A percentile compares a stretch with the other conserved stretches of the same genome.
Evolutionary conservation across 192 early-diverging fungal species (phyloP).

Genomic region (Rhizophlyctis rosea): DNA sequence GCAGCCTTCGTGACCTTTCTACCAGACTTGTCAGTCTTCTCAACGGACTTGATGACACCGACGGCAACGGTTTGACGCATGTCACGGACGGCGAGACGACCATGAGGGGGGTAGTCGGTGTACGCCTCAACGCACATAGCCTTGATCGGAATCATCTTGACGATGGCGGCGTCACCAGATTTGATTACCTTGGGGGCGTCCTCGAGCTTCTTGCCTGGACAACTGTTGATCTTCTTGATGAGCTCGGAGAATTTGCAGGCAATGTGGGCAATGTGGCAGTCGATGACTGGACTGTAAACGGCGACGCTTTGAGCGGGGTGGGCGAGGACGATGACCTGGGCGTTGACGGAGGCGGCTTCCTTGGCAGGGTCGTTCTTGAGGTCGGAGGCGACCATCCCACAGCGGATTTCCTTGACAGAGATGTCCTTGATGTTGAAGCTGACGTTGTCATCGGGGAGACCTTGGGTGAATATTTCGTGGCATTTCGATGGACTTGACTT

Average conservation of each 20-base stretch:
- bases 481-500: constrained; percentile 98
- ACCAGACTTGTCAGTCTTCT: too few relatives aligned
- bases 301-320: constrained; percentile 92
- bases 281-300: constrained; percentile 92
- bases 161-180: constrained; percentile 88
- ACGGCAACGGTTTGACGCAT: constrained; percentile 97
- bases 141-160: constrained; percentile 93
- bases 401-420: constrained; percentile 95
- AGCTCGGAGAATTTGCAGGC: constrained; percentile 94
- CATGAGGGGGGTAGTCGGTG: constrained; percentile 89
- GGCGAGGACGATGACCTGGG: constrained; percentile 96
- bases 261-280: constrained; percentile 96
- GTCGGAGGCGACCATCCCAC: constrained; percentile 94
- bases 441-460: constrained; percentile 94
- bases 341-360: constrained; percentile 83
- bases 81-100: constrained; percentile 96
- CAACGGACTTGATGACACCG: constrained; percentile 95
- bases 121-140: constrained; percentile 95
- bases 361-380: constrained; percentile 97
- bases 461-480: constrained; percentile 93
- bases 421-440: constrained; percentile 99
- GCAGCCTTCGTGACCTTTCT: too few relatives aligned
- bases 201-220: constrained; percentile 90
- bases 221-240: constrained; percentile 90
- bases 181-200: constrained; percentile 93